A percentile compares a stretch with the other conserved stretches of the same genome.
These are phyloP conservation scores for Fusarium albidum DNA, from an alignment of 2,329 filamentous ascomycete genomes.

Conservation along the genomic window DNA sequence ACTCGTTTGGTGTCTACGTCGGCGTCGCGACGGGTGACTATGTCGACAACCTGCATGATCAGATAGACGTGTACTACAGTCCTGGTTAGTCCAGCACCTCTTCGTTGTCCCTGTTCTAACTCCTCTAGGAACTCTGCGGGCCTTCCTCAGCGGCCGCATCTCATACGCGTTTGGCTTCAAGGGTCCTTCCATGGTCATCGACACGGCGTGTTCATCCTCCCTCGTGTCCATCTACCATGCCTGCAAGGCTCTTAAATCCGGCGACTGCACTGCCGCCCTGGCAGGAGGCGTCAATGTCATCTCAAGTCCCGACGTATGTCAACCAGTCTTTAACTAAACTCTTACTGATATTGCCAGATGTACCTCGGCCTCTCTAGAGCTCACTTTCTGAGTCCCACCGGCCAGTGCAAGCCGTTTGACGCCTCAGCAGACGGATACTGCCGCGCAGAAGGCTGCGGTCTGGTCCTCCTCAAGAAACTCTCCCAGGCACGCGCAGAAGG, in stretches of 20 bases:
- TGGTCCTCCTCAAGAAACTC: conserved; percentile 58
- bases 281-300: conserved; percentile 11
- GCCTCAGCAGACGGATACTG: conserved; percentile 58
- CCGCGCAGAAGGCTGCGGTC: conserved; percentile 56
- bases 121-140: too few species aligned
- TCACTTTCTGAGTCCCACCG: conserved; percentile 38
- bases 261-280: background rate
- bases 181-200: background rate
- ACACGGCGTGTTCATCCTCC: conserved; percentile 1
- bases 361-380: too few species aligned
- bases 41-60: too few species aligned
- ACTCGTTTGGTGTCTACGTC: too few species aligned
- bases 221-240: background rate
- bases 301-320: too few species aligned
- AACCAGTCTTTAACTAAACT: too few species aligned
- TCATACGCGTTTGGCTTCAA: background rate
- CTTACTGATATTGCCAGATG: too few species aligned
- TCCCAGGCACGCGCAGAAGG: too few species aligned
- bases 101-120: too few species aligned
- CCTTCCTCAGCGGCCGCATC: background rate
- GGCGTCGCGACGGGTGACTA: too few species aligned
- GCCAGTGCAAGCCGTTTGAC: conserved; percentile 46
- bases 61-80: too few species aligned
- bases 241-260: background rate
- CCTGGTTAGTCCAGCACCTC: too few species aligned